Evolutionary conservation across 129 eudicot species (phyloP), one percentile per base, ranked within the genome.

Genomic region (Deinandra increscens): DNA sequence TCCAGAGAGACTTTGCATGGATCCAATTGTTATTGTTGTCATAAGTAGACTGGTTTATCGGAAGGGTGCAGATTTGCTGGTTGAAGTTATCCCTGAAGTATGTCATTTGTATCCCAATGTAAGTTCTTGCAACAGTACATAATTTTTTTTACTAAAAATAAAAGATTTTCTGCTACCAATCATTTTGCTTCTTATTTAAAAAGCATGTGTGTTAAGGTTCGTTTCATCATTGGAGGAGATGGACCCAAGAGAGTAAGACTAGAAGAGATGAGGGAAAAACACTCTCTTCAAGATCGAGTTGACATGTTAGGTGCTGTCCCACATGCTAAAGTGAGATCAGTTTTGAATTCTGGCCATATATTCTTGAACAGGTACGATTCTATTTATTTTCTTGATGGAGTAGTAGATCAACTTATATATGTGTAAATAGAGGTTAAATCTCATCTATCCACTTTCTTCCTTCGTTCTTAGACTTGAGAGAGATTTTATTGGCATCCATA

Each of bases 221-320:
- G 93, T 53, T 94, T 94, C 77, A 81, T 94, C 45, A 74, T 94
- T 69, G 97, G 99, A 65, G 99, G 99, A 66, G 99, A 94, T 85
- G 99, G 99, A 64, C 97, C 99, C 31, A 94, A 94, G 79, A 79
- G 97, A 78, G 99, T 94, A 23, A 86, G 99, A 26, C 76, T 94
- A 69, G 99, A 94, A 70, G 97, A 94, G 79, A 94, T 94, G 99
- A 85, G 99, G 87, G 97, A 94, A 82, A 94, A 94, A 70, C 95
- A 94, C 77, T 87, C 89, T 69, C 97, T 94, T 74, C 99, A 94
- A 81, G 97, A 90, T 31, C 84, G 91, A 48, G 97, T 90, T 60
- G 99, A 94, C 67, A 94, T 90, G 97, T 70, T 94, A 72, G 99
- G 97, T 64, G 99, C 96, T 38, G 97, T 94, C 33, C 99, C 99